A percentile compares a stretch with the other conserved stretches of the same genome.
Conservation (phyloP, 2,329 filamentous ascomycete species). For the Cladosporium cucumerinum region DNA sequence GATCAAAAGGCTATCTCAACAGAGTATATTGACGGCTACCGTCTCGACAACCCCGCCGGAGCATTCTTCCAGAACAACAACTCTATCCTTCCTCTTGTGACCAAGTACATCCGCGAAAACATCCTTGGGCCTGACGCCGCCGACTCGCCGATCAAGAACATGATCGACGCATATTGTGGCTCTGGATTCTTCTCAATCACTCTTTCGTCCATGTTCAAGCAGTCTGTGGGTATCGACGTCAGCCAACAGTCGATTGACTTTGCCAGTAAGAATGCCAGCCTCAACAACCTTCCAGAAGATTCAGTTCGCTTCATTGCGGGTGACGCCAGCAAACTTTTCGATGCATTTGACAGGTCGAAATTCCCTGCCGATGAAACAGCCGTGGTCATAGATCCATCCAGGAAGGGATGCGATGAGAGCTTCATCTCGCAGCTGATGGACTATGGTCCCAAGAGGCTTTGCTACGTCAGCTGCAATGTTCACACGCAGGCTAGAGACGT, state of each 20-base stretch:
- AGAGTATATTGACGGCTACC: conserved; percentile 81
- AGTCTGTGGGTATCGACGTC: conserved; percentile 88
- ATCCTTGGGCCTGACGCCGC: conserved; percentile 56
- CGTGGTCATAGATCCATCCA: conserved; percentile 93
- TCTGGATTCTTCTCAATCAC: conserved; percentile 97
- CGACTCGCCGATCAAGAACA: conserved; percentile 63
- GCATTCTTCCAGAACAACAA: conserved; percentile 99
- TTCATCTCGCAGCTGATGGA: conserved; percentile 78
- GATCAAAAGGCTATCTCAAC: conserved; percentile 77
- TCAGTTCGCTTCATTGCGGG: conserved; percentile 84
- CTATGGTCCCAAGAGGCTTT: conserved; percentile 74
- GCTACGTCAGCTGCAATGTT: conserved; percentile 97
- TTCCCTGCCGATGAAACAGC: conserved; percentile 79
- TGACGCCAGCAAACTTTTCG: conserved; percentile 81
- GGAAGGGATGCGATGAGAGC: conserved; percentile 85
- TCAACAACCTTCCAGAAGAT: conserved; percentile 66
- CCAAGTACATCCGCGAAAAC: conserved; percentile 77
- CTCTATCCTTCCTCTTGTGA: conserved; percentile 85
- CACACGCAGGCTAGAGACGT: conserved; percentile 95
- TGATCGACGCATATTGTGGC: conserved; percentile 97
- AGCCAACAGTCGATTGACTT: conserved; percentile 72
- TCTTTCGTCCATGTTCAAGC: conserved; percentile 74
- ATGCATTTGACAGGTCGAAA: conserved; percentile 52
- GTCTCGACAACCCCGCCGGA: conserved; percentile 87
- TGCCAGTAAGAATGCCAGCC: conserved; percentile 71